These are phyloP conservation scores for Asparagopsis taxiformis DNA, from an alignment of 31 red algal species.

Conservation along the genomic window DNA sequence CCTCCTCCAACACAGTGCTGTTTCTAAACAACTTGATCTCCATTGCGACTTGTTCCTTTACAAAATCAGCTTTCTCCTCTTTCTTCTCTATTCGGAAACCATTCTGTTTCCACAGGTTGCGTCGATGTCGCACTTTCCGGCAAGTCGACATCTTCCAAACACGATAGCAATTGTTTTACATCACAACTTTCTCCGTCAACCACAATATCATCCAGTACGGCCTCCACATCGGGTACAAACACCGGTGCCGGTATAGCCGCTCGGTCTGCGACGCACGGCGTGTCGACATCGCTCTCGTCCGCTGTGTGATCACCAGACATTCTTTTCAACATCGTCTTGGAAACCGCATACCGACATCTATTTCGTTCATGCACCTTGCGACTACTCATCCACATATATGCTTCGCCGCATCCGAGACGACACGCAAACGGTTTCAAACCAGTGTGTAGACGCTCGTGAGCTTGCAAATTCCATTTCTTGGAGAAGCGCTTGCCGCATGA, in stretches of 20 bases:
- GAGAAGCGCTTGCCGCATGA: conserved; percentile 23
- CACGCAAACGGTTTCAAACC: conserved; percentile 18
- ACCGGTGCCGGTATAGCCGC: neutral
- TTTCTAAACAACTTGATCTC: neutral
- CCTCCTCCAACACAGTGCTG: too few species aligned
- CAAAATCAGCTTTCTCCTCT: too few species aligned
- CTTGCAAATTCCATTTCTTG: conserved; percentile 21
- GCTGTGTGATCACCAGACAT: neutral
- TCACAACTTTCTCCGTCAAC: neutral
- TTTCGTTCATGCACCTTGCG: conserved; percentile 18
- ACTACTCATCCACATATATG: conserved; percentile 26
- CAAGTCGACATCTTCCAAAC: neutral
- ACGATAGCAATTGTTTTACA: too few species aligned
- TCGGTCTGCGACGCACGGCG: neutral
- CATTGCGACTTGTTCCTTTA: neutral
- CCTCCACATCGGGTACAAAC: neutral
- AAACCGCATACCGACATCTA: neutral
- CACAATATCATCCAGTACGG: neutral
- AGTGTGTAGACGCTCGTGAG: conserved; percentile 27
- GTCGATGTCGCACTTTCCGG: neutral
- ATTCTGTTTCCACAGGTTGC: too few species aligned
- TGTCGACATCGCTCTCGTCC: neutral
- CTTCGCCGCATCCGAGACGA: conserved; percentile 6
- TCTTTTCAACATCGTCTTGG: neutral
- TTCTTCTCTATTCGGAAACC: too few species aligned